phyloP scores from a whole-genome alignment of 2,329 filamentous ascomycete species.

The Claviceps africana region DNA sequence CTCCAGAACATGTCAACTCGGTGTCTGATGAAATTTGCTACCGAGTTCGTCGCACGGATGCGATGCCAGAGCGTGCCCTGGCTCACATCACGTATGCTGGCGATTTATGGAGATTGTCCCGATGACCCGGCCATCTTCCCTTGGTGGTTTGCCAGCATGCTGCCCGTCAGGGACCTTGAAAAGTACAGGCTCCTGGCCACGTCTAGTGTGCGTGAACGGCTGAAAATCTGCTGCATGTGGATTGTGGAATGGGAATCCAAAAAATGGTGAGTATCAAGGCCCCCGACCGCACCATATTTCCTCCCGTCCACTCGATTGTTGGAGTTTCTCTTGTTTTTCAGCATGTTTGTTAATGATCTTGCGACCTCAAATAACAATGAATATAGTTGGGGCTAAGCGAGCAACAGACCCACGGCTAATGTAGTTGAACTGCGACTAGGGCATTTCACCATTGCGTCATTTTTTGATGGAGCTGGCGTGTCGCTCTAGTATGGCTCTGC shows the following conservation, averaged over 20 bases:
- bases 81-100: constrained; percentile 57
- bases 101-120: constrained; percentile 65
- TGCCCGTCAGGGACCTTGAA: constrained; percentile 63
- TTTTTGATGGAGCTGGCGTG: constrained; percentile 13
- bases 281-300: neutral
- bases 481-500: neutral
- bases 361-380: neutral
- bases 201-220: constrained; percentile 60
- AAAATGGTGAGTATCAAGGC: constrained; percentile 49
- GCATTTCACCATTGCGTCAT: constrained; percentile 18
- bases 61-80: constrained; percentile 55
- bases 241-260: constrained; percentile 56
- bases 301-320: neutral
- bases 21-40: constrained; percentile 50
- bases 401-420: constrained; percentile 11
- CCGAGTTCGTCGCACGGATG: constrained; percentile 57
- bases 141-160: constrained; percentile 78
- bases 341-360: neutral
- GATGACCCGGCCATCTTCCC: constrained; percentile 65
- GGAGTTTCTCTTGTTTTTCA: neutral
- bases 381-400: neutral
- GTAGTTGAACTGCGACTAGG: constrained; percentile 15
- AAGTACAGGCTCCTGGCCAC: constrained; percentile 65
- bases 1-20: constrained; percentile 47
- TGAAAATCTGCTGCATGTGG: constrained; percentile 76